A percentile compares a stretch with the other conserved stretches of the same genome.
Evolutionary conservation across 2,329 filamentous ascomycete species (phyloP).

Genomic region (Cercospora berteroae): DNA sequence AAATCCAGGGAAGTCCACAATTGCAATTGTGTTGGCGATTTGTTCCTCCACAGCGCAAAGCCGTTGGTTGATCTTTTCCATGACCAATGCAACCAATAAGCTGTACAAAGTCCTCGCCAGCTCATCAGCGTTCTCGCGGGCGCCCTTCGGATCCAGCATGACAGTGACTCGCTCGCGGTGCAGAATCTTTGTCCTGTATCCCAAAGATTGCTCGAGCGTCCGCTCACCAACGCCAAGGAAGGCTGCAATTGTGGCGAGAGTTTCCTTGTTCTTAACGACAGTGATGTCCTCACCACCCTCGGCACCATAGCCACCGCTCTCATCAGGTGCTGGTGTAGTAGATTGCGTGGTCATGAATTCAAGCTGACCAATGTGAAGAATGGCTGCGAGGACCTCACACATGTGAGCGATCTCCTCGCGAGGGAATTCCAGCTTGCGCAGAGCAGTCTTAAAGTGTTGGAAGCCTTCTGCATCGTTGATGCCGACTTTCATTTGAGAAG

Average conservation of each 20-base stretch:
- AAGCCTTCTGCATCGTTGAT: conserved; percentile 96
- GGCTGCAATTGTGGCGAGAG: conserved; percentile 80
- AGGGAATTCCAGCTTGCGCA: conserved; percentile 91
- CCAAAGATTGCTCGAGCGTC: conserved; percentile 82
- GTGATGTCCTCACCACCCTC: conserved; percentile 86
- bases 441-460: conserved; percentile 92
- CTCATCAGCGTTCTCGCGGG: conserved; percentile 88
- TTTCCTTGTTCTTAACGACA: conserved; percentile 89
- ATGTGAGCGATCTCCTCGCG: conserved; percentile 93
- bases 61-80: conserved; percentile 87
- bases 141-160: conserved; percentile 90
- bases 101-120: conserved; percentile 91
- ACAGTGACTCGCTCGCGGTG: conserved; percentile 96
- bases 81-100: conserved; percentile 86
- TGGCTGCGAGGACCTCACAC: conserved; percentile 88
- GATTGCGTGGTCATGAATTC: conserved; percentile 83
- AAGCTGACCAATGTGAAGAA: conserved; percentile 95
- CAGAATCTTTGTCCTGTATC: conserved; percentile 95
- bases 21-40: conserved; percentile 88
- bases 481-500: conserved; percentile 92
- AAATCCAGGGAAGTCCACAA: conserved; percentile 96
- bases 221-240: conserved; percentile 82
- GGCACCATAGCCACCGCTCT: conserved; percentile 94
- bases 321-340: conserved; percentile 76
- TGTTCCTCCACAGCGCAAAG: conserved; percentile 84